phyloP scores from a whole-genome alignment of 139 green algal genomes.

The Ettlia oleoabundans region DNA sequence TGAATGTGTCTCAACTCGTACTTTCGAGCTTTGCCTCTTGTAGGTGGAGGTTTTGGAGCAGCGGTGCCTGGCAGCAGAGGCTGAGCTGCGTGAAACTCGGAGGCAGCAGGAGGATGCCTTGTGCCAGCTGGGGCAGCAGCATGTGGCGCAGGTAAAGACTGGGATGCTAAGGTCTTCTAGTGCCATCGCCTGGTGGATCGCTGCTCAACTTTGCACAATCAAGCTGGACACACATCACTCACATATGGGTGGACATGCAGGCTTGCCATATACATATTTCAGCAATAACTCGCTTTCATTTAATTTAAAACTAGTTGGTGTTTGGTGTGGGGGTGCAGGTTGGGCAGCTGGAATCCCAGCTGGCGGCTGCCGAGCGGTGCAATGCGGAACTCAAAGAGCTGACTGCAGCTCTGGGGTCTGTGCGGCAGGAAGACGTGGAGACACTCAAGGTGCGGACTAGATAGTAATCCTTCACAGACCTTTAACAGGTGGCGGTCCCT shows the following conservation, averaged over 20 bases:
- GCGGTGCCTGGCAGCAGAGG: background rate
- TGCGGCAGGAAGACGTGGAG: constrained; percentile 25
- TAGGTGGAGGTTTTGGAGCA: constrained; percentile 25
- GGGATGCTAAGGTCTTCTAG: too few relatives aligned
- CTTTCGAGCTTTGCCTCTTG: too few relatives aligned
- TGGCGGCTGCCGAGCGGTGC: constrained; percentile 25
- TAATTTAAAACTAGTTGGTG: too few relatives aligned
- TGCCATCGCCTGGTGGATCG: too few relatives aligned
- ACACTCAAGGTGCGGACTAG: constrained; percentile 22
- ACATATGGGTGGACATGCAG: too few relatives aligned
- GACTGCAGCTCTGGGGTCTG: background rate
- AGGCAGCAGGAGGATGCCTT: constrained; percentile 1
- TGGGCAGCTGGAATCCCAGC: constrained; percentile 12
- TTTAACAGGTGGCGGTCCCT: too few relatives aligned
- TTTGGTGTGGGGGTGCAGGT: background rate
- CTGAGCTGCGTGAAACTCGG: background rate
- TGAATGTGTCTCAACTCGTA: too few relatives aligned
- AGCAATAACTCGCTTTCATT: too few relatives aligned
- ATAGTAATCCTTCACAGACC: too few relatives aligned
- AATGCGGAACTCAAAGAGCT: constrained; percentile 8
- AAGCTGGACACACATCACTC: too few relatives aligned
- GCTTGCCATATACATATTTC: too few relatives aligned
- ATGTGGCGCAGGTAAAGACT: background rate
- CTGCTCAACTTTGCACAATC: too few relatives aligned
- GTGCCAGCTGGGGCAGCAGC: background rate